These are phyloP conservation scores for Trichocladium uniseriatum DNA, from an alignment of 495 filamentous ascomycete genomes.

Conservation along the genomic window DNA sequence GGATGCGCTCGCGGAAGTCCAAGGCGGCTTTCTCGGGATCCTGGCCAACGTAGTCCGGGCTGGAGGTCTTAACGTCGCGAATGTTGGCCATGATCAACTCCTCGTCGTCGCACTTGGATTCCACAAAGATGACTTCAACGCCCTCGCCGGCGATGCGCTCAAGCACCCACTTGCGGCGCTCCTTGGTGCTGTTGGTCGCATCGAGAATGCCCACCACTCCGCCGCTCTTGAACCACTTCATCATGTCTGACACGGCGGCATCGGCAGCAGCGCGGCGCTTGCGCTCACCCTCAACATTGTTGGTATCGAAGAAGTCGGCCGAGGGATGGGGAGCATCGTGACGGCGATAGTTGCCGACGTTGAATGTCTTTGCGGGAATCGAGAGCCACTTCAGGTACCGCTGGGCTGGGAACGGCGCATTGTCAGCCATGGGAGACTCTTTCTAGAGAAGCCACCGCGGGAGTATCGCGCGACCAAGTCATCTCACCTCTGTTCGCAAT, in stretches of 20 bases:
- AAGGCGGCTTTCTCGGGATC: constrained; percentile 82
- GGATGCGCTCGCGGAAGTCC: constrained; percentile 90
- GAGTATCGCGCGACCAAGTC: background rate
- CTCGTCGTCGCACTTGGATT: constrained; percentile 91
- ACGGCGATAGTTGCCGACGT: constrained; percentile 90
- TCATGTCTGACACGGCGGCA: constrained; percentile 83
- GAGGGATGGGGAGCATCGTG: constrained; percentile 73
- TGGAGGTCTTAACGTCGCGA: constrained; percentile 92
- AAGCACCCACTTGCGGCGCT: constrained; percentile 82
- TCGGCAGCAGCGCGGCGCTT: constrained; percentile 79
- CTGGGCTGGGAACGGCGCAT: constrained; percentile 53
- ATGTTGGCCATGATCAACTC: constrained; percentile 95
- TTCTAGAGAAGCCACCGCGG: no score
- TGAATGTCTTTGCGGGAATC: constrained; percentile 87
- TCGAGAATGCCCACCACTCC: constrained; percentile 88
- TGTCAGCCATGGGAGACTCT: no score
- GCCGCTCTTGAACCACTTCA: constrained; percentile 71
- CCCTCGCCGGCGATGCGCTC: constrained; percentile 60
- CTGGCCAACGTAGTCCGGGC: constrained; percentile 87
- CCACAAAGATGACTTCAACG: constrained; percentile 88
- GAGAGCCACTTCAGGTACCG: constrained; percentile 94
- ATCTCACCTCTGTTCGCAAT: constrained; percentile 89
- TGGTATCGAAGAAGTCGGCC: constrained; percentile 86
- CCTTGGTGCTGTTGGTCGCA: constrained; percentile 89
- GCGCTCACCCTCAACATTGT: constrained; percentile 82